These are phyloP conservation scores for Mycena kentingensis DNA, from an alignment of 768 basidiomycete genomes.

Conservation along the genomic window DNA sequence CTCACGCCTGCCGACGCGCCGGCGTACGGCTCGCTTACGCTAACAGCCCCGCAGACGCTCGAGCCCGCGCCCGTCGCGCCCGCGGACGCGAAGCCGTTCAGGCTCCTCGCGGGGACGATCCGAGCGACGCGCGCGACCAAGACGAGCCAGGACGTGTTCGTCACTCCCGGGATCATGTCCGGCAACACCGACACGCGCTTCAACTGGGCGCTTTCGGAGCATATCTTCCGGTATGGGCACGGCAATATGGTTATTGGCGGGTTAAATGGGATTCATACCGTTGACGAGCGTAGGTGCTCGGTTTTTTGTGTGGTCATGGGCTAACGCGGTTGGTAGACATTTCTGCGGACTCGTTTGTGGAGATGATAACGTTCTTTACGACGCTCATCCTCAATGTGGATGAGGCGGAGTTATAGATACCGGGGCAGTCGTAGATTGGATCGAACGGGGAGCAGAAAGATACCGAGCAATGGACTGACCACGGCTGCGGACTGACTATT, in stretches of 20 bases:
- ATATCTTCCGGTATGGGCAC: conserved; percentile 53
- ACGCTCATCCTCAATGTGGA: conserved; percentile 3
- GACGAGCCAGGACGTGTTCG: conserved; percentile 10
- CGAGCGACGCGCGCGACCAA: conserved; percentile 32
- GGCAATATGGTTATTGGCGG: conserved; percentile 23
- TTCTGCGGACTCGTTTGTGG: not conserved
- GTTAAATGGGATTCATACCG: conserved; percentile 41
- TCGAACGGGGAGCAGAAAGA: too few species aligned
- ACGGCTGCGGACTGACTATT: too few species aligned
- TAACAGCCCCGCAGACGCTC: conserved; percentile 39
- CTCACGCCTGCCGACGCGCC: conserved; percentile 21
- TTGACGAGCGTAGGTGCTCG: conserved; percentile 46
- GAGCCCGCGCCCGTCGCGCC: conserved; percentile 51
- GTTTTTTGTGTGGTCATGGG: not conserved
- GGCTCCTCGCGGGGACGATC: conserved; percentile 42
- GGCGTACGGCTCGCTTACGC: conserved; percentile 32
- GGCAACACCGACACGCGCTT: conserved; percentile 40
- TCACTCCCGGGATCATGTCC: conserved; percentile 36
- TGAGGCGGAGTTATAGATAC: not conserved
- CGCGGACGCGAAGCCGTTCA: conserved; percentile 26
- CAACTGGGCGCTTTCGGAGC: conserved; percentile 33
- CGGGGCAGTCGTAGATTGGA: too few species aligned
- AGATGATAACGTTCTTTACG: conserved; percentile 2
- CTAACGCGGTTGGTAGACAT: too few species aligned
- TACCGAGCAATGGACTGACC: too few species aligned